Evolutionary conservation across 75 land plant genomes (phyloP).

Genomic region (Larix kaempferi): DNA sequence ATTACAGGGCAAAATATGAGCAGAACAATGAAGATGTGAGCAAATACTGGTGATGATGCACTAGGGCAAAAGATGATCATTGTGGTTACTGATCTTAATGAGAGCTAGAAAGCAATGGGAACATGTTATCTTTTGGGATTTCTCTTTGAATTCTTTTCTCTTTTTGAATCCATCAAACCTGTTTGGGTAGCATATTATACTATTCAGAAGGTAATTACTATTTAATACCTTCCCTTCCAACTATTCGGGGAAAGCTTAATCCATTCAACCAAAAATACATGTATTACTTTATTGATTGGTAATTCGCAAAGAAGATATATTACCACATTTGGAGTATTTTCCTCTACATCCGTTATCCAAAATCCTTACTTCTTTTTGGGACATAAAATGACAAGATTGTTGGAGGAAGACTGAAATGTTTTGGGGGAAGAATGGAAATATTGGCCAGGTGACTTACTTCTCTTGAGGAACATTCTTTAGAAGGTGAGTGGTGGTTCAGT

Average conservation of each 20-base stretch:
- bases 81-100: slow-evolving; percentile 52
- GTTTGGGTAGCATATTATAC: slow-evolving; percentile 97
- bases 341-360: no score
- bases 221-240: no score
- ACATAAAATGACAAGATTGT: slow-evolving; percentile 80
- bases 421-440: no score
- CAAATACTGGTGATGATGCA: slow-evolving; percentile 67
- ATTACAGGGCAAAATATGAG: slow-evolving; percentile 86
- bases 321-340: no score
- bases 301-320: no score
- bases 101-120: slow-evolving; percentile 65
- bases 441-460: no score
- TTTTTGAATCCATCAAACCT: slow-evolving; percentile 65
- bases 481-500: no score
- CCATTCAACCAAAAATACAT: no score
- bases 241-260: no score
- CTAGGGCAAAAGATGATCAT: slow-evolving; percentile 63
- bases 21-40: slow-evolving; percentile 89
- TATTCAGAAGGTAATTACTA: slow-evolving; percentile 77
- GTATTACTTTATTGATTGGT: no score
- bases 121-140: slow-evolving; percentile 93
- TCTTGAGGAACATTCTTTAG: no score
- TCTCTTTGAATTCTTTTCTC: slow-evolving; percentile 74
- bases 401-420: no score
- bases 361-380: not conserved